Conservation (phyloP, 1,284 basidiomycete genomes). For the Sporisorium exsertum region DNA sequence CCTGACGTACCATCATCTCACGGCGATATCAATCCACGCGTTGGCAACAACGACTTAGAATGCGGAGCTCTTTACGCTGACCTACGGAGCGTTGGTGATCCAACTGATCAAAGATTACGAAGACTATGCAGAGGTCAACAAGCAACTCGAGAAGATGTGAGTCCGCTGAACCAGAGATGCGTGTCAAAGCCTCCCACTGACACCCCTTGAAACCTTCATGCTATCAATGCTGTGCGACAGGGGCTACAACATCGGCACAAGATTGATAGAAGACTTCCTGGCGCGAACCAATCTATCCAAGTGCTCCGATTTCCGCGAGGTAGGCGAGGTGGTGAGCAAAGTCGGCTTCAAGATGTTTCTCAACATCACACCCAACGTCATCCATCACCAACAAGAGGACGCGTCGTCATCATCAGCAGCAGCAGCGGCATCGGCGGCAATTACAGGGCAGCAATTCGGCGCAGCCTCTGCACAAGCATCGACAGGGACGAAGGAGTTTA, state of each 20-base stretch:
- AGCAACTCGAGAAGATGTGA: conserved; percentile 76
- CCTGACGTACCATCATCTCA: no score
- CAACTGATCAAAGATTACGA: conserved; percentile 99
- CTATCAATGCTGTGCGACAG: conserved; percentile 71
- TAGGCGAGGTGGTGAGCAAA: conserved; percentile 72
- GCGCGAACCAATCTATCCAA: conserved; percentile 78
- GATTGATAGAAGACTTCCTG: conserved; percentile 96
- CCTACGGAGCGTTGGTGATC: conserved; percentile 96
- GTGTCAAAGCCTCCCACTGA: background rate
- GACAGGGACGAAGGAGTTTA: conserved; percentile 74
- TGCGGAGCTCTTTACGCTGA: conserved; percentile 94
- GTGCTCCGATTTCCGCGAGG: conserved; percentile 91
- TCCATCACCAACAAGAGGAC: conserved; percentile 73
- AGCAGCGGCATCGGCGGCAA: conserved; percentile 15
- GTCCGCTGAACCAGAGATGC: conserved; percentile 24
- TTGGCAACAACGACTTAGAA: conserved; percentile 71
- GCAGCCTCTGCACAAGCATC: conserved; percentile 15
- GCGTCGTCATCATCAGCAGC: conserved; percentile 36
- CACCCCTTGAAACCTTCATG: background rate
- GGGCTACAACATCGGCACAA: conserved; percentile 98
- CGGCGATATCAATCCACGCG: no score
- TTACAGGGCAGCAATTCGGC: conserved; percentile 12
- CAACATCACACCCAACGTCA: conserved; percentile 87
- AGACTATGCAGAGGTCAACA: conserved; percentile 86
- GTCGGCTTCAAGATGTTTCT: conserved; percentile 99